A percentile compares a stretch with the other conserved stretches of the same genome.
Evolutionary conservation across 75 land plant species (phyloP).

Genomic region (Sequoia sempervirens): DNA sequence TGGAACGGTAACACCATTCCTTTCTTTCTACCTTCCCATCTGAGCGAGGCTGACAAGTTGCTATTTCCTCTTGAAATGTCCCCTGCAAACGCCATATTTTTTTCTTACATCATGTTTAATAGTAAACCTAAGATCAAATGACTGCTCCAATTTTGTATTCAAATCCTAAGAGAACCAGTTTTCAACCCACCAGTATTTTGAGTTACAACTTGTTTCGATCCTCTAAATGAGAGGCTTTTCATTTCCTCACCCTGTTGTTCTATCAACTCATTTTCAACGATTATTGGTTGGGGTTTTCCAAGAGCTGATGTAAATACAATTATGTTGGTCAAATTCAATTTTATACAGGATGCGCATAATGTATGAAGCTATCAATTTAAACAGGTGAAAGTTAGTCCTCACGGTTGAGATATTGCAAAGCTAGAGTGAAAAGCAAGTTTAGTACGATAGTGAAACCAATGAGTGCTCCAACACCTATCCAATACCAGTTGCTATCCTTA

Average conservation of each 20-base stretch:
- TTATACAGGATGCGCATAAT: background rate
- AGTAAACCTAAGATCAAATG: too few relatives aligned
- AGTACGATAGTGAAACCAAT: constrained; percentile 28
- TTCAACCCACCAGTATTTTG: background rate
- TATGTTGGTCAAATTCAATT: background rate
- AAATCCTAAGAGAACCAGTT: too few relatives aligned
- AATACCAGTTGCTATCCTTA: constrained; percentile 26
- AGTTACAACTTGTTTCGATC: background rate
- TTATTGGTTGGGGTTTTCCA: constrained; percentile 32
- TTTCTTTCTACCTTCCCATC: background rate
- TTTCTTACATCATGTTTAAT: background rate
- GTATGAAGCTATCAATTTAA: background rate
- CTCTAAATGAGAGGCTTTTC: constrained; percentile 8
- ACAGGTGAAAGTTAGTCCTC: background rate
- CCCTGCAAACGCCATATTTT: background rate
- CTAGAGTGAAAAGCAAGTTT: constrained; percentile 28
- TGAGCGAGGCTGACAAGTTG: background rate
- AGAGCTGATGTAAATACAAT: constrained; percentile 20
- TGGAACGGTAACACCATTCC: constrained; percentile 44
- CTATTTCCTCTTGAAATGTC: background rate
- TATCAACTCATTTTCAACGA: constrained; percentile 23
- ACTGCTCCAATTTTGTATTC: too few relatives aligned
- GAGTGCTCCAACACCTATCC: constrained; percentile 36
- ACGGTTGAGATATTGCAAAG: constrained; percentile 30
- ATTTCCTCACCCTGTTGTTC: constrained; percentile 12